Evolutionary conservation across 148 eudicot genomes (phyloP), one percentile per base, ranked within the genome.

Genomic region (Salicornia ramosissima): DNA sequence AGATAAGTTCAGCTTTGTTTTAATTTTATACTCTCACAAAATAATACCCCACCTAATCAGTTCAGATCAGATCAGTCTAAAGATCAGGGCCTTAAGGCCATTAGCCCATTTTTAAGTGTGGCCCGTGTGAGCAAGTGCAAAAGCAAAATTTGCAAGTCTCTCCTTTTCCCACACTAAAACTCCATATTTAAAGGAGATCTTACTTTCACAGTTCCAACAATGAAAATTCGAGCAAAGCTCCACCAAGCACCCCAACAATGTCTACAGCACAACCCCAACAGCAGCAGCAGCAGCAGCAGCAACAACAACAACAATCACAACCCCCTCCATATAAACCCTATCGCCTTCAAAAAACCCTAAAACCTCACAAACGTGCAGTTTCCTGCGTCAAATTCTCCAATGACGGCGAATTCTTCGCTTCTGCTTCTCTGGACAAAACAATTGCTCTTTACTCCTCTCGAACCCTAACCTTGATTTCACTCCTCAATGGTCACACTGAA

Each of bases 391-490:
- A 90, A 73, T 93, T 93, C 87, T 85, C 96, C 58, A 82, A 83
- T 72, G 85, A 85, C 73, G 98, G 96, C 67, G 71, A 75, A n/a
- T 83, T 90, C 13, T 67, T 93, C 45, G 98, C 98, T 74, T 85
- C 98, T 54, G 81, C 92, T 0, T 93, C 96, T 42, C 88, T 93
- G 78, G 98, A 93, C 84, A 81, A 84, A 74, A 90, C 92, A 78
- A 80, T 93, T 28, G 83, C 84, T 30, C 59, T 93, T 68, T 79
- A 71, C 80, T 83, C 90, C 52, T 55, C 83, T 61, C 74, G 82
- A 80, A 75, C 89, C 79, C 87, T 90, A 73, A 47, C 95, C 76
- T 80, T 70, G 68, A 64, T 79, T 64, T 76, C 83, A 67, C 80
- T 68, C 64, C 75, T 93, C 25, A 13, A 60, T 65, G 96, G 98